Percentiles rank a stretch among this genome's conserved stretches.
These are phyloP conservation scores for Boletus pseudo-olivaceus DNA, from an alignment of 768 basidiomycete genomes.

Conservation along the genomic window DNA sequence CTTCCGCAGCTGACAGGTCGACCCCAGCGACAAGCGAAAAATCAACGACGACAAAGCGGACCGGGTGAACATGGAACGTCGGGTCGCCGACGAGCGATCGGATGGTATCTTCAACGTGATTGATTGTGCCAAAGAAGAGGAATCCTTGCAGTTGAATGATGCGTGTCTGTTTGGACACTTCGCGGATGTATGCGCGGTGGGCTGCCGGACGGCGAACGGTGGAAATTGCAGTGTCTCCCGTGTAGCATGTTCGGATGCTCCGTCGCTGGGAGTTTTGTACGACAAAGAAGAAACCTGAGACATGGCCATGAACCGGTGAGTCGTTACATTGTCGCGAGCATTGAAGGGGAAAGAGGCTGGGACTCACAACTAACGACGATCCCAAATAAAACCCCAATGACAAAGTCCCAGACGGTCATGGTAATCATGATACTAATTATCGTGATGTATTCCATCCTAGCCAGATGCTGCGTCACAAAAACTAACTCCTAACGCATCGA, in stretches of 20 bases:
- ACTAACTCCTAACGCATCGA: not conserved
- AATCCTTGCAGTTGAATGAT: conserved; percentile 90
- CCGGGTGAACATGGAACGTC: conserved; percentile 67
- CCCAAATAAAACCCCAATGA: conserved; percentile 88
- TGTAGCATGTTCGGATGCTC: conserved; percentile 81
- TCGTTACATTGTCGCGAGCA: not conserved
- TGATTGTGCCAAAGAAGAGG: conserved; percentile 92
- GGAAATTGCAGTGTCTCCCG: conserved; percentile 81
- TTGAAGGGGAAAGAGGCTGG: not conserved
- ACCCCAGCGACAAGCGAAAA: conserved; percentile 83
- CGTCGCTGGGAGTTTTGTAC: conserved; percentile 84
- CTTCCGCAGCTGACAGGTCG: conserved; percentile 94
- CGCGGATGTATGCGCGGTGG: conserved; percentile 87
- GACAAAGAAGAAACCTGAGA: conserved; percentile 89
- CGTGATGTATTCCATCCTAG: conserved; percentile 74
- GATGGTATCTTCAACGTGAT: conserved; percentile 84
- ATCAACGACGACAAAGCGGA: conserved; percentile 89
- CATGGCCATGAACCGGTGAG: not conserved
- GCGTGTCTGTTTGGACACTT: conserved; percentile 88
- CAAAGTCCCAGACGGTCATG: conserved; percentile 95
- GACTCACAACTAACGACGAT: conserved; percentile 83
- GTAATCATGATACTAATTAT: conserved; percentile 83
- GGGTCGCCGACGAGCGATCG: conserved; percentile 68
- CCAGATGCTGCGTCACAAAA: conserved; percentile 8
- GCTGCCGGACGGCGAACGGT: conserved; percentile 86